A percentile compares a stretch with the other conserved stretches of the same genome.
These are phyloP conservation scores for Leucosporidium scottii DNA, from an alignment of 768 basidiomycete species.

Conservation along the genomic window DNA sequence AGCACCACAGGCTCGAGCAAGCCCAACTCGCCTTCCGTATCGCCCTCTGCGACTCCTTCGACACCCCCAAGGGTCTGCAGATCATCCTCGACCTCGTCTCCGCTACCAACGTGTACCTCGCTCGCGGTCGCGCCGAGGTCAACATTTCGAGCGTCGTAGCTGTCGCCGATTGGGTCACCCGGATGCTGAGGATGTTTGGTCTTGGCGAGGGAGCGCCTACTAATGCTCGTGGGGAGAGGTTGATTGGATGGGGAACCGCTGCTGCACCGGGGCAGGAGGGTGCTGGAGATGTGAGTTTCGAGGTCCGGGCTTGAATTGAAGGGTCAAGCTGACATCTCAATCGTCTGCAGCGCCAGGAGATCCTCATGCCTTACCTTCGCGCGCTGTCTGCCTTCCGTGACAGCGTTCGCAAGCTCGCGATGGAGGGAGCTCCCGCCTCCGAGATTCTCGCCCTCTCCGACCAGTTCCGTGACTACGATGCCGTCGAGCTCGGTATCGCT, in stretches of 20 bases:
- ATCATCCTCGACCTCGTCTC: slow-evolving; percentile 72
- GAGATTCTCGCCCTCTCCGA: slow-evolving; percentile 84
- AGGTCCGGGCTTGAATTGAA: slow-evolving; percentile 19
- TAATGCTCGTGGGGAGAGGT: slow-evolving; percentile 48
- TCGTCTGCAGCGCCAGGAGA: slow-evolving; percentile 62
- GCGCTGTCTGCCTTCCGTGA: slow-evolving; percentile 85
- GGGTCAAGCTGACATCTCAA: background rate
- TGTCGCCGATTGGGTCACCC: slow-evolving; percentile 48
- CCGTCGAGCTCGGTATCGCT: slow-evolving; percentile 89
- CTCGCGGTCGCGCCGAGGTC: slow-evolving; percentile 38
- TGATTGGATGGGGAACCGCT: slow-evolving; percentile 71
- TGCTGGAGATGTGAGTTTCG: slow-evolving; percentile 41
- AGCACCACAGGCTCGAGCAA: slow-evolving; percentile 55
- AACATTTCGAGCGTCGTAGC: slow-evolving; percentile 57
- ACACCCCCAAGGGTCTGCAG: slow-evolving; percentile 76
- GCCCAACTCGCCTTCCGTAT: slow-evolving; percentile 70
- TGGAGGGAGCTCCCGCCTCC: slow-evolving; percentile 56
- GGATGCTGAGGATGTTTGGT: slow-evolving; percentile 50
- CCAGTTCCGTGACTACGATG: slow-evolving; percentile 76
- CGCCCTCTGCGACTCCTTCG: slow-evolving; percentile 93
- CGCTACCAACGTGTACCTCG: slow-evolving; percentile 76
- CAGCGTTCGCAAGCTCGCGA: slow-evolving; percentile 72
- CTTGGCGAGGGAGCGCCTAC: slow-evolving; percentile 54
- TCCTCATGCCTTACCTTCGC: slow-evolving; percentile 81
- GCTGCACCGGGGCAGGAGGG: slow-evolving; percentile 33